These are phyloP conservation scores for Candida namnaoensis DNA, from an alignment of 805 yeast species.

Conservation along the genomic window DNA sequence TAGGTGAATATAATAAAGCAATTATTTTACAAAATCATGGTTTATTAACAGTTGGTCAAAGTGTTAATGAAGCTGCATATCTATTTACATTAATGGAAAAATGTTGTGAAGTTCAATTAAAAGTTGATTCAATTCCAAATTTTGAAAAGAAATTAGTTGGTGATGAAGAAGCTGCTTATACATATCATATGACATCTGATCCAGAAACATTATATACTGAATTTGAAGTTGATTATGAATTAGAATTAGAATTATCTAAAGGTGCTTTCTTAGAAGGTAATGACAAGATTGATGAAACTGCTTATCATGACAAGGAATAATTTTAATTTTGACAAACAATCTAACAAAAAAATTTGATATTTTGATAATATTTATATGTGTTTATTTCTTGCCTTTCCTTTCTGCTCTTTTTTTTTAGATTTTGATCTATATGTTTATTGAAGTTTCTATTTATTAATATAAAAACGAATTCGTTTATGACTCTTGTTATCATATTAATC, in stretches of 20 bases:
- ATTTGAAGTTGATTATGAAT: conserved; percentile 62
- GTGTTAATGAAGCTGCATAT: conserved; percentile 71
- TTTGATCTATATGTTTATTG: too few relatives aligned
- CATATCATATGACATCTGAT: conserved; percentile 50
- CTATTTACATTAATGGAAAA: conserved; percentile 56
- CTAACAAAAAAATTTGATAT: too few relatives aligned
- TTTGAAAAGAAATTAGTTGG: conserved; percentile 33
- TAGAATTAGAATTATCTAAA: conserved; percentile 25
- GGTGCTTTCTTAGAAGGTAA: conserved; percentile 15
- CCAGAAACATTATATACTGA: conserved; percentile 65
- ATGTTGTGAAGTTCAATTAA: conserved; percentile 55
- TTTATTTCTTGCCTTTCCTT: too few relatives aligned
- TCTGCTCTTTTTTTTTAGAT: too few relatives aligned
- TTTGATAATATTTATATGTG: too few relatives aligned
- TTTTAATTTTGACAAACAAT: too few relatives aligned
- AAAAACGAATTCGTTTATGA: too few relatives aligned
- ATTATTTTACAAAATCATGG: conserved; percentile 70
- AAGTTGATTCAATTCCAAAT: conserved; percentile 42
- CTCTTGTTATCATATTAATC: too few relatives aligned
- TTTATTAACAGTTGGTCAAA: conserved; percentile 56
- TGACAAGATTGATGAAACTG: not conserved
- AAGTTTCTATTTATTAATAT: too few relatives aligned
- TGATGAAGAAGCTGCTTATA: conserved; percentile 61
- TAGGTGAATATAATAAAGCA: conserved; percentile 40
- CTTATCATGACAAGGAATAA: not conserved